Evolutionary conservation across 2,329 filamentous ascomycete species (phyloP), one percentile per base, ranked within the genome.

Genomic region (Neocatenulostroma microsporum): DNA sequence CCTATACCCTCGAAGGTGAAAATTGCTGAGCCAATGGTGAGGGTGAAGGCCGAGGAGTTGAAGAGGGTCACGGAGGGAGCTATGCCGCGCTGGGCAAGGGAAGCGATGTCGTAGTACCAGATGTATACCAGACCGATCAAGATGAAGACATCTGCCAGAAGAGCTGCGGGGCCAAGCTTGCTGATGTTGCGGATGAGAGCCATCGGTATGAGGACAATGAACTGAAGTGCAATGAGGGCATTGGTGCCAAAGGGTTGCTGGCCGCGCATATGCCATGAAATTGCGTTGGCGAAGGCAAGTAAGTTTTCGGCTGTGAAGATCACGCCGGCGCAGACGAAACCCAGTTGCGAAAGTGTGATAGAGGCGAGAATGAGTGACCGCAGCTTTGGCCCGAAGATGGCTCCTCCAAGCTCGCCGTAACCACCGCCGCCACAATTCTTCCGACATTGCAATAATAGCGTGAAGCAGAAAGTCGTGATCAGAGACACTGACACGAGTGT

Each of bases 1-100:
- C 82, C 82, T 30, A 86, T 85, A 31, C 82, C 82, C 55, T 86
- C 82, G 48, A 84, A 86, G 0, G 82, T 84, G 62, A 85, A 86
- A 53, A 86, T 84, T 24, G 80, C 76, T 2, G 79, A 76, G 35
- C 82, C 82, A 31, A 86, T 72, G 18, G 80, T 85, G 36, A 85
- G 64, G 0, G 82, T 80, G 55, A 80, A 85, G 38, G 74, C 68
- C 18, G 68, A 63, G 0, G 81, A 76, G 57, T 85, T 85, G 69
- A 85, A 84, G 11, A 82, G 64, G 34, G 68, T 64, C n/a, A 85
- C 77, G 0, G 70, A 73, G 1, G 70, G 63, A 43, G 76, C 69
- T 36, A 80, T 65, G 36, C 80, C 80, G 14, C 69, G 56, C 4
- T 60, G 54, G 1, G 70, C 64, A 12, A 86, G 68, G 30, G 66